Evolutionary conservation across 2,329 filamentous ascomycete species (phyloP).

Genomic region (Stenocarpella maydis): DNA sequence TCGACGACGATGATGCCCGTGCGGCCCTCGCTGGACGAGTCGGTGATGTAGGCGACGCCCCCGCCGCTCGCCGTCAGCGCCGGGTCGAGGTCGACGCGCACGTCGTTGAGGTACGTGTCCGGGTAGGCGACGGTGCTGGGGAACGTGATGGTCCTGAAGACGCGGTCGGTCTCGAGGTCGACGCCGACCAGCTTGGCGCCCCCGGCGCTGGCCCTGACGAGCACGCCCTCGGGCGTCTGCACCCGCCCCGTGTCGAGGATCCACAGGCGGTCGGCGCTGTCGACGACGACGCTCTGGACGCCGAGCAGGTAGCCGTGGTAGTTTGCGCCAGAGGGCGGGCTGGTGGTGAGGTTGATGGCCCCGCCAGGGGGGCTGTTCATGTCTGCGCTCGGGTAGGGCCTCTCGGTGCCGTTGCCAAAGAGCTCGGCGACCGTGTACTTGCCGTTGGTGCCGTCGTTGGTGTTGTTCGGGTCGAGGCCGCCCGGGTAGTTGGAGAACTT

Average conservation of each 20-base stretch:
- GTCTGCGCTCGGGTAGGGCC: constrained; percentile 40
- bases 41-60: constrained; percentile 62
- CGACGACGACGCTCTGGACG: constrained; percentile 60
- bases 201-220: constrained; percentile 53
- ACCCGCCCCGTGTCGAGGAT: constrained; percentile 60
- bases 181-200: constrained; percentile 61
- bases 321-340: constrained; percentile 52
- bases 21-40: constrained; percentile 55
- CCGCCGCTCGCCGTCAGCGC: constrained; percentile 50
- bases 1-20: constrained; percentile 60
- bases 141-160: constrained; percentile 61
- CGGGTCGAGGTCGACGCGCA: constrained; percentile 60
- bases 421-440: constrained; percentile 53
- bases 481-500: constrained; percentile 61
- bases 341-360: constrained; percentile 59
- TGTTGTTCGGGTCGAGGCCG: constrained; percentile 55
- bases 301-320: constrained; percentile 58
- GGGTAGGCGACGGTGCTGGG: constrained; percentile 52
- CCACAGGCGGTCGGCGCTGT: constrained; percentile 58
- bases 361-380: constrained; percentile 56
- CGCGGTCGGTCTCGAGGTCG: constrained; percentile 52
- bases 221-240: constrained; percentile 44
- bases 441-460: constrained; percentile 44
- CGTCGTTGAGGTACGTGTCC: constrained; percentile 61
- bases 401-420: constrained; percentile 39